Conservation (phyloP, 495 filamentous ascomycete species). For the Aspergillus incahuasiensis region DNA sequence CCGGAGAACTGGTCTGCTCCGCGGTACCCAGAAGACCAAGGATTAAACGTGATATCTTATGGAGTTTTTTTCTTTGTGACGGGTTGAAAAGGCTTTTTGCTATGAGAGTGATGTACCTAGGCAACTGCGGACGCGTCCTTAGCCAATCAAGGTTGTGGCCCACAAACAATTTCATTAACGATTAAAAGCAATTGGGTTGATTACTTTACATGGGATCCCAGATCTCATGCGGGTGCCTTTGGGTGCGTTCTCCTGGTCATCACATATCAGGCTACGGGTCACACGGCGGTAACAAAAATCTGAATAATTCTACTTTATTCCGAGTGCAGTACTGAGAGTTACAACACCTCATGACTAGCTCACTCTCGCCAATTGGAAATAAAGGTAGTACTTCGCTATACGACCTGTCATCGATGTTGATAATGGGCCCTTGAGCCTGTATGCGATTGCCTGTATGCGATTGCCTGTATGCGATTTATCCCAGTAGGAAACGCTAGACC, state of each 20-base stretch:
- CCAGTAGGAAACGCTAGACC: too few species aligned
- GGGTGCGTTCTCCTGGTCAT: conserved; percentile 5
- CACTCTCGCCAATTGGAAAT: too few species aligned
- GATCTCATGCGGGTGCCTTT: conserved; percentile 13
- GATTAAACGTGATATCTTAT: conserved; percentile 51
- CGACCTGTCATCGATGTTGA: too few species aligned
- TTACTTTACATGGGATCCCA: neutral
- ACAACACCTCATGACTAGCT: too few species aligned
- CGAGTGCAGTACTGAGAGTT: too few species aligned
- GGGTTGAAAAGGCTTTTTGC: conserved; percentile 49
- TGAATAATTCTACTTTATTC: conserved; percentile 2
- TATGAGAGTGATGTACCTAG: conserved; percentile 51
- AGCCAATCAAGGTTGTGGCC: conserved; percentile 47
- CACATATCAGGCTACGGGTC: neutral
- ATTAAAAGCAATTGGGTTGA: conserved; percentile 28
- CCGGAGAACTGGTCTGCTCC: conserved; percentile 95
- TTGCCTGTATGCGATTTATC: too few species aligned
- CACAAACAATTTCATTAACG: conserved; percentile 34
- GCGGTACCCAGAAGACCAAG: conserved; percentile 99
- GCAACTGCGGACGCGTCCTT: conserved; percentile 46
- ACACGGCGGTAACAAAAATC: conserved; percentile 12
- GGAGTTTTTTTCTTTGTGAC: conserved; percentile 46
- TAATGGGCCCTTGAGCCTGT: too few species aligned
- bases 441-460: too few species aligned
- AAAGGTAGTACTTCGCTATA: too few species aligned